phyloP scores from a whole-genome alignment of 768 basidiomycete genomes.

The Steccherinum ochraceum region DNA sequence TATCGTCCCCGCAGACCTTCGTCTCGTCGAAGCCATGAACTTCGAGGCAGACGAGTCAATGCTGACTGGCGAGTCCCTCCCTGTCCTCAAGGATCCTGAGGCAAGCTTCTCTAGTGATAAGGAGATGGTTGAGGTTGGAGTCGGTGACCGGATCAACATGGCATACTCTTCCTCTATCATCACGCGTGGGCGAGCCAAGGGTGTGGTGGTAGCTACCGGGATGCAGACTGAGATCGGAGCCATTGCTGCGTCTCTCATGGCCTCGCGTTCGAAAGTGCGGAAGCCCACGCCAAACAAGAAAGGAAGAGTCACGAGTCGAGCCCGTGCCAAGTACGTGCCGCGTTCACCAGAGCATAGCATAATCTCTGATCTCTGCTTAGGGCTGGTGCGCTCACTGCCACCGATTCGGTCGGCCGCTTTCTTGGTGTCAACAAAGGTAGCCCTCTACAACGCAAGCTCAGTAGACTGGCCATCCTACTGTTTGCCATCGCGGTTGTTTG shows the following conservation, averaged over 20 bases:
- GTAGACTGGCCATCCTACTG: too few relatives aligned
- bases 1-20: constrained; percentile 39
- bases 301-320: too few relatives aligned
- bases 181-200: constrained; percentile 43
- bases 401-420: too few relatives aligned
- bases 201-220: constrained; percentile 41
- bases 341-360: too few relatives aligned
- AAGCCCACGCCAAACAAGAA: too few relatives aligned
- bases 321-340: too few relatives aligned
- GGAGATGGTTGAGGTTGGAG: constrained; percentile 25
- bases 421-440: too few relatives aligned
- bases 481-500: too few relatives aligned
- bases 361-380: too few relatives aligned
- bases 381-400: too few relatives aligned
- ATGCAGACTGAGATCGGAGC: constrained; percentile 45
- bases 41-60: constrained; percentile 46
- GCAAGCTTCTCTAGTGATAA: constrained; percentile 23
- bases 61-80: constrained; percentile 47
- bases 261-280: not conserved
- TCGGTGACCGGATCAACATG: constrained; percentile 38
- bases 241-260: constrained; percentile 5
- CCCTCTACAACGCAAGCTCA: too few relatives aligned
- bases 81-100: constrained; percentile 41
- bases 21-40: constrained; percentile 40
- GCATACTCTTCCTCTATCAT: constrained; percentile 38